Evolutionary conservation across 2,329 filamentous ascomycete genomes (phyloP), one percentile per base, ranked within the genome.

Genomic region (Beauveria sp.): DNA sequence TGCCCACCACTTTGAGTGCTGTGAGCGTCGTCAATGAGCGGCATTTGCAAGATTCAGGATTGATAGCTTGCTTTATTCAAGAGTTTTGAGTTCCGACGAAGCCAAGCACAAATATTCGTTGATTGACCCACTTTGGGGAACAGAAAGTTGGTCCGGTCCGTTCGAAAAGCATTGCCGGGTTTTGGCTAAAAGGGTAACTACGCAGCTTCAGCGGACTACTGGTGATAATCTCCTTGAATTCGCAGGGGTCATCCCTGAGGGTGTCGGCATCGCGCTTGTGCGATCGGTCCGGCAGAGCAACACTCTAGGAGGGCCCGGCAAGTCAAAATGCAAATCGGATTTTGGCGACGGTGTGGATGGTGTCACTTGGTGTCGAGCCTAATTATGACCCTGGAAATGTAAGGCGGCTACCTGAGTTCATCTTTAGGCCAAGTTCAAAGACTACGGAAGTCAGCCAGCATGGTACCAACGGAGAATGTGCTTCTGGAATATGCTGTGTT

Each of bases 51-150:
- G 91, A 96, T 69, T 82, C 96, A 57, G 84, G 85, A 67, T 90
- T 87, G 12, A 78, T 96, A n/a, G 84, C 92, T 73, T 79, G 80
- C 18, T 96, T 96, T 73, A 87, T 96, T 66, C 81, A 64, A 77
- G 96, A 26, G 77, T 93, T n/a, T 79, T 96, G 61, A 91, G 89
- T 5, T 86, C 83, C 16, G 89, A 96, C 66, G 91, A 96, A 74
- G 86, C 84, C 59, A 88, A 87, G 71, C 94, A 96, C 77, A 88
- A 90, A 56, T 90, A 96, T 43, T 85, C 90, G 70, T 93, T 96
- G 91, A 96, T 73, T 96, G 92, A 86, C 90, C 92, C 24, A 88
- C 88, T 3, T 80, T 96, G 12, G 92, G 92, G 63, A 94, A 94
- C 67, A 94, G 93, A 81, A 94, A 94, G 76, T 90, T 96, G 69